These are phyloP conservation scores for Porosira glacialis DNA, from an alignment of 352 stramenopile genomes.

Conservation along the genomic window DNA sequence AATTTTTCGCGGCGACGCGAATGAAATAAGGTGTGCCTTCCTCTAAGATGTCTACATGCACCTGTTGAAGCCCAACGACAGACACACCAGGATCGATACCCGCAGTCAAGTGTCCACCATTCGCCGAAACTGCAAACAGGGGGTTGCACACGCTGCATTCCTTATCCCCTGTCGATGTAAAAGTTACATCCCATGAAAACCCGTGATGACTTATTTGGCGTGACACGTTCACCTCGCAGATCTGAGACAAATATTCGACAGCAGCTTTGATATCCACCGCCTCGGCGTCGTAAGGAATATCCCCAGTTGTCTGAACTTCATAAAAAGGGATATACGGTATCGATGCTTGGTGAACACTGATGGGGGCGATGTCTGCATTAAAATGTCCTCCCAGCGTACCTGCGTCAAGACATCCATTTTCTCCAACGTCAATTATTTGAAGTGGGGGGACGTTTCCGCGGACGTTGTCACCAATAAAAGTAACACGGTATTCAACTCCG, in stretches of 20 bases:
- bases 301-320: slow-evolving; percentile 84
- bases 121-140: slow-evolving; percentile 68
- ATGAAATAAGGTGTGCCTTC: slow-evolving; percentile 63
- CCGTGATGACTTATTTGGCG: slow-evolving; percentile 81
- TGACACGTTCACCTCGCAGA: slow-evolving; percentile 87
- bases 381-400: slow-evolving; percentile 62
- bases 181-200: slow-evolving; percentile 89
- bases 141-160: slow-evolving; percentile 45
- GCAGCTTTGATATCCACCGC: slow-evolving; percentile 88
- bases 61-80: slow-evolving; percentile 62
- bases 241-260: slow-evolving; percentile 85
- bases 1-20: slow-evolving; percentile 69
- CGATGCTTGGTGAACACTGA: slow-evolving; percentile 36
- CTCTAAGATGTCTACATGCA: slow-evolving; percentile 34
- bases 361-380: slow-evolving; percentile 55
- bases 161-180: slow-evolving; percentile 57
- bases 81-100: slow-evolving; percentile 56
- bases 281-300: slow-evolving; percentile 87
- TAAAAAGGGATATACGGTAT: slow-evolving; percentile 84
- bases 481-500: slow-evolving; percentile 86
- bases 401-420: slow-evolving; percentile 86
- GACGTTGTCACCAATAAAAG: slow-evolving; percentile 88
- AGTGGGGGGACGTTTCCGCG: slow-evolving; percentile 85
- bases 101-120: slow-evolving; percentile 66
- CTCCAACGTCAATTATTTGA: slow-evolving; percentile 85